A percentile compares a stretch with the other conserved stretches of the same genome.
These are phyloP conservation scores for Ogataea paraovalis DNA, from an alignment of 805 yeast genomes.

Conservation along the genomic window DNA sequence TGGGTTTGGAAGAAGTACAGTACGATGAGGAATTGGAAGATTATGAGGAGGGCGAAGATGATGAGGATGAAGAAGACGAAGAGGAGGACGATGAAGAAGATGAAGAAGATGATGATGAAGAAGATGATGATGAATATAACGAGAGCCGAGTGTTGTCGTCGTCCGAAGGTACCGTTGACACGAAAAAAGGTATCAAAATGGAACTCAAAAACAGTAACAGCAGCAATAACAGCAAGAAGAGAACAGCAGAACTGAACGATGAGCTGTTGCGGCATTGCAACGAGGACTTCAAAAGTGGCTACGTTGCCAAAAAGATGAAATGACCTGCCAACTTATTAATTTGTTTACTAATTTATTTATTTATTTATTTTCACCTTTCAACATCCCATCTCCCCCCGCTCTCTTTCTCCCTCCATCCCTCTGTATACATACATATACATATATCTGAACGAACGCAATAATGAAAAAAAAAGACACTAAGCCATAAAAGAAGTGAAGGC, in stretches of 20 bases:
- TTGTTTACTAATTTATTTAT: not conserved
- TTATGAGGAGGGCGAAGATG: not conserved
- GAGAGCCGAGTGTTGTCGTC: no score
- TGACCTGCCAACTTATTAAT: not conserved
- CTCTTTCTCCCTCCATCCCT: no score
- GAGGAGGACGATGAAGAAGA: not conserved
- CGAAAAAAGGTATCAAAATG: no score
- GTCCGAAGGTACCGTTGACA: no score
- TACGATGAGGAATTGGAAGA: not conserved
- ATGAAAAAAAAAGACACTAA: not conserved
- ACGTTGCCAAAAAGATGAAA: constrained; percentile 17
- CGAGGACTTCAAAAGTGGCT: constrained; percentile 11
- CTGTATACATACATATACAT: no score
- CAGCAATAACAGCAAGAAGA: constrained; percentile 7
- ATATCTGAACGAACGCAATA: not conserved
- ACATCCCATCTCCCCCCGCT: not conserved
- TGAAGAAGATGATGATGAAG: not conserved
- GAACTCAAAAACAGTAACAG: not conserved
- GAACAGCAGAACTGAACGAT: constrained; percentile 16
- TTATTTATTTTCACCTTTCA: not conserved
- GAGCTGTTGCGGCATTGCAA: constrained; percentile 7
- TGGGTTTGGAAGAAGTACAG: not conserved
- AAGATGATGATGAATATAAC: constrained; percentile 1
- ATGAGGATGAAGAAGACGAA: not conserved
- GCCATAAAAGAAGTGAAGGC: not conserved